phyloP scores from a whole-genome alignment of 2,329 filamentous ascomycete genomes.

The Delphinella strobiligena region DNA sequence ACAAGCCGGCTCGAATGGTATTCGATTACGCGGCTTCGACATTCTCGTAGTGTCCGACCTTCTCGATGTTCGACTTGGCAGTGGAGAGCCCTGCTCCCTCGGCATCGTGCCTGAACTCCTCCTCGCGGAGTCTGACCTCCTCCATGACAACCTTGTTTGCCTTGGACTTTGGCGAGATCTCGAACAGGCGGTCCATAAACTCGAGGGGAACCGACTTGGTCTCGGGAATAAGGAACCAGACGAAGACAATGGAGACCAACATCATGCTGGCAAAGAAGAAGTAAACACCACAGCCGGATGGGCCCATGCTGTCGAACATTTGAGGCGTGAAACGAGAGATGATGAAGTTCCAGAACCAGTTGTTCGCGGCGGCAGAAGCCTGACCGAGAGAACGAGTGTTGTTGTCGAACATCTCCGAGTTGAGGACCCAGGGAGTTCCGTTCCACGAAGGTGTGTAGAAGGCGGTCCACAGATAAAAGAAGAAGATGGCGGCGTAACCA shows the following conservation, averaged over 20 bases:
- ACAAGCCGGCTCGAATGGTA: no score
- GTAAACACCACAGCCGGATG: slow-evolving; percentile 25
- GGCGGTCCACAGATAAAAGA: slow-evolving; percentile 64
- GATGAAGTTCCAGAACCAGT: slow-evolving; percentile 64
- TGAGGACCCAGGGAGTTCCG: slow-evolving; percentile 59
- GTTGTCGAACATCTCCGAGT: slow-evolving; percentile 61
- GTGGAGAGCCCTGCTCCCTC: slow-evolving; percentile 22
- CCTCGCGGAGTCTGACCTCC: slow-evolving; percentile 22
- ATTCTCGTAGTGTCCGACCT: slow-evolving; percentile 19
- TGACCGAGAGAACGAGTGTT: slow-evolving; percentile 59
- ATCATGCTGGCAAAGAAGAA: slow-evolving; percentile 39
- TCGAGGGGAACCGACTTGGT: slow-evolving; percentile 35
- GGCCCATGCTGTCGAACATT: slow-evolving; percentile 39
- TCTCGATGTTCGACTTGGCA: slow-evolving; percentile 28
- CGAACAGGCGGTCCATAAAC: slow-evolving; percentile 34
- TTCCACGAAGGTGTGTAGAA: slow-evolving; percentile 50
- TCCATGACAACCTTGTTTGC: slow-evolving; percentile 28
- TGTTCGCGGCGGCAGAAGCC: slow-evolving; percentile 57
- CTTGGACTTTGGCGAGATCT: slow-evolving; percentile 28
- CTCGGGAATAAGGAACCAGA: slow-evolving; percentile 32
- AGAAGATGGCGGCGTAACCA: slow-evolving; percentile 52
- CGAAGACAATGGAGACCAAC: slow-evolving; percentile 31
- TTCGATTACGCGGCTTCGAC: background rate
- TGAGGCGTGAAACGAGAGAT: slow-evolving; percentile 55
- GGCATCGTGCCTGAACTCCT: slow-evolving; percentile 30